Evolutionary conservation across 1,284 basidiomycete genomes (phyloP).

Genomic region (Ganoderma meredithae): DNA sequence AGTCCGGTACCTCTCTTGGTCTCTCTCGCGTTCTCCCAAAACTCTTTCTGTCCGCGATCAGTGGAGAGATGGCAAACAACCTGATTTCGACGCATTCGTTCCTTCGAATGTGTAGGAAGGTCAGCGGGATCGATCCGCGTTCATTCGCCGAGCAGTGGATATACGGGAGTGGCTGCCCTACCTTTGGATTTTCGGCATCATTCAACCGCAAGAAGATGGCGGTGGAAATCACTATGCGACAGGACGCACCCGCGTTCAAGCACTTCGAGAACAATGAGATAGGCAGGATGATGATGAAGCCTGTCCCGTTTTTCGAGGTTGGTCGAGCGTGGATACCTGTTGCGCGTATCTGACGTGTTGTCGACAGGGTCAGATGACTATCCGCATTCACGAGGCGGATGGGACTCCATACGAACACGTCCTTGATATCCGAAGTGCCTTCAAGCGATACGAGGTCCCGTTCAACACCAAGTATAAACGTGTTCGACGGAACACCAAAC

Average conservation of each 20-base stretch:
- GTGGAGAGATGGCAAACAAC: slow-evolving; percentile 89
- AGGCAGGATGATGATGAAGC: slow-evolving; percentile 76
- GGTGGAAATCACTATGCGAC: slow-evolving; percentile 94
- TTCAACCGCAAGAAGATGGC: slow-evolving; percentile 99
- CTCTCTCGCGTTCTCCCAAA: slow-evolving; percentile 95
- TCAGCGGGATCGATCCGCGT: slow-evolving; percentile 89
- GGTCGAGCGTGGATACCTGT: not conserved
- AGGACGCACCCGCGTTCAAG: slow-evolving; percentile 83
- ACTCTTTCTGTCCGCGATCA: slow-evolving; percentile 93
- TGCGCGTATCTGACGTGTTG: slow-evolving; percentile 15
- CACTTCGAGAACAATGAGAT: slow-evolving; percentile 74
- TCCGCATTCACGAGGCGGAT: slow-evolving; percentile 98
- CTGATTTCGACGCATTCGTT: slow-evolving; percentile 91
- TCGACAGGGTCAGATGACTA: slow-evolving; percentile 91
- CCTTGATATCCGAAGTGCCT: slow-evolving; percentile 86
- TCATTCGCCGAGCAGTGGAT: slow-evolving; percentile 99
- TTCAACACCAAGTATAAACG: slow-evolving; percentile 99
- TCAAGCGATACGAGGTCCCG: slow-evolving; percentile 95
- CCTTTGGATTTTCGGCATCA: slow-evolving; percentile 88
- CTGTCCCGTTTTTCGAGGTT: slow-evolving; percentile 89
- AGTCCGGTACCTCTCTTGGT: slow-evolving; percentile 94
- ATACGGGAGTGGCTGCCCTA: slow-evolving; percentile 95
- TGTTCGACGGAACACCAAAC: slow-evolving; percentile 92
- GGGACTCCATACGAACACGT: slow-evolving; percentile 99
- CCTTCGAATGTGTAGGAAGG: slow-evolving; percentile 91